phyloP scores from a whole-genome alignment of 352 stramenopile genomes.

The Phytopythium kandeliae region DNA sequence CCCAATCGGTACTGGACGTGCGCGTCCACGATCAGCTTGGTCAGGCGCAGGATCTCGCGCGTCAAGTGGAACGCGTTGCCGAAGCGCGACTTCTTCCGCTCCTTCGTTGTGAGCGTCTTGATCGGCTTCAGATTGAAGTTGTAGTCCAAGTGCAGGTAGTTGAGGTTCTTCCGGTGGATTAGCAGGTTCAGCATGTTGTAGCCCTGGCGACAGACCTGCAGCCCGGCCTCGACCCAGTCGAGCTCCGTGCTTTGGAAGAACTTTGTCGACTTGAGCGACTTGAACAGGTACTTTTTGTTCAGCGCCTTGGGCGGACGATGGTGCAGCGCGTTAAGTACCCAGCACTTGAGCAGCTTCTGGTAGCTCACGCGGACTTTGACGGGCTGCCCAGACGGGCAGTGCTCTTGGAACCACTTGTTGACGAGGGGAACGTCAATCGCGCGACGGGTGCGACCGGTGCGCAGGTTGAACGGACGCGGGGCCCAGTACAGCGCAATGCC shows the following conservation, averaged over 20 bases:
- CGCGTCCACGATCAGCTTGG: constrained; percentile 99
- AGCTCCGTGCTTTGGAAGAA: constrained; percentile 99
- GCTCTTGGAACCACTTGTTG: constrained; percentile 99
- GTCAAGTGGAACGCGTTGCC: constrained; percentile 96
- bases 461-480: constrained; percentile 96
- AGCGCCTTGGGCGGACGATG: constrained; percentile 90
- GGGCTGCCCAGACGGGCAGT: constrained; percentile 96
- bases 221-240: constrained; percentile 98
- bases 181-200: constrained; percentile 99
- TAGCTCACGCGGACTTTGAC: constrained; percentile 99
- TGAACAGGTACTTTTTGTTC: constrained; percentile 98
- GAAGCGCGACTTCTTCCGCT: constrained; percentile 98
- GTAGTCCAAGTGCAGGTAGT: constrained; percentile 99
- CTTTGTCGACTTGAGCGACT: constrained; percentile 99
- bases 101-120: constrained; percentile 99
- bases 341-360: constrained; percentile 99
- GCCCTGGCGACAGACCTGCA: constrained; percentile 98
- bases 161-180: constrained; percentile 99
- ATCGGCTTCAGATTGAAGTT: constrained; percentile 99
- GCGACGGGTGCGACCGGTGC: constrained; percentile 93
- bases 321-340: constrained; percentile 98
- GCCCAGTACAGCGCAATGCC: constrained; percentile 99
- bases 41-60: constrained; percentile 98
- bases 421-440: constrained; percentile 98
- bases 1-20: constrained; percentile 99